These are phyloP conservation scores for Gracilaria domingensis DNA, from an alignment of 23 red algal genomes.

Conservation along the genomic window DNA sequence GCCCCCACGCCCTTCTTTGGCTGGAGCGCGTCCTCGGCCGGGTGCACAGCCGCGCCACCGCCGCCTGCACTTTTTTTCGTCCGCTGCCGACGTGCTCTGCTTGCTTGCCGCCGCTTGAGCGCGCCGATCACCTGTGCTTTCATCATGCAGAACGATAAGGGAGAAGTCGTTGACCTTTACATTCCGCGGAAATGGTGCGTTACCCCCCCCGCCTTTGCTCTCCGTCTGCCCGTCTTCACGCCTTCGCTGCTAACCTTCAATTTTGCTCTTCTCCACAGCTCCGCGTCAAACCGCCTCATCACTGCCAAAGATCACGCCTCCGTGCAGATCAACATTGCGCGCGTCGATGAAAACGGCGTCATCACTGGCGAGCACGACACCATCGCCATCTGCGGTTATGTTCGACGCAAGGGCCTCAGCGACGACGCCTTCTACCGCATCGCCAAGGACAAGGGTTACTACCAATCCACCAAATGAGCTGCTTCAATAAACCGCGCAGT, in stretches of 20 bases:
- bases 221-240: too few species aligned
- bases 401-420: slow-evolving; percentile 90
- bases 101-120: not conserved
- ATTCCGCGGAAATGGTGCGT: slow-evolving; percentile 98
- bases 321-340: slow-evolving; percentile 92
- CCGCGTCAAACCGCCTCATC: slow-evolving; percentile 92
- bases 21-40: too few species aligned
- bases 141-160: slow-evolving; percentile 95
- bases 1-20: too few species aligned
- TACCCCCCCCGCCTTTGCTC: too few species aligned
- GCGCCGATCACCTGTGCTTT: not conserved
- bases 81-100: not conserved
- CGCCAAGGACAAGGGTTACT: slow-evolving; percentile 76
- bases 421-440: slow-evolving; percentile 90
- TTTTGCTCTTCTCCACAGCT: slow-evolving; percentile 42
- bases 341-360: slow-evolving; percentile 91
- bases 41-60: not conserved
- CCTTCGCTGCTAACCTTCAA: not conserved
- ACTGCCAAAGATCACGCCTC: slow-evolving; percentile 98
- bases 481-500: not conserved
- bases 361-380: slow-evolving; percentile 89
- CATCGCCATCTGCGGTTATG: slow-evolving; percentile 88
- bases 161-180: slow-evolving; percentile 97
- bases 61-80: not conserved
- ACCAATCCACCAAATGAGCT: slow-evolving; percentile 60